Base-by-base conservation (phyloP, 345 rosid genomes). In the Hevea brasiliensis region DNA sequence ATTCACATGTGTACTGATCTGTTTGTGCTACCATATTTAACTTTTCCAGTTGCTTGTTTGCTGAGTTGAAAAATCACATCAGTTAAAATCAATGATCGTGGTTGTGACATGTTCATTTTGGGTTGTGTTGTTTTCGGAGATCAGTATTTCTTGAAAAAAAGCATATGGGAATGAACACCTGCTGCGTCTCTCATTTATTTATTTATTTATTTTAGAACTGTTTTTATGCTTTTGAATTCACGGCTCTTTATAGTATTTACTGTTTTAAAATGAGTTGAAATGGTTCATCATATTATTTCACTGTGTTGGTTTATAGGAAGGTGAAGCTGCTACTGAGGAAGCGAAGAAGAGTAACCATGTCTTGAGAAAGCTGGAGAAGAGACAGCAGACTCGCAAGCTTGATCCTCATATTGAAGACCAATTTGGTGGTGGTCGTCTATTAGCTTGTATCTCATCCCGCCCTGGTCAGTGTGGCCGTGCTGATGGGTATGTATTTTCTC, bases 401-500 rank as follows among this genome's bases (percentile, higher is more conserved):
- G 79, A 76, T 45, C 8, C 79, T 3, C 79, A 70, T 64, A 76
- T 76, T 48, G 79, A 76, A 40, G 79, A 76, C 21, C 79, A 76
- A 35, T 76, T 76, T 63, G 32, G 71, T 8, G 0, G 79, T 47
- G 79, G 79, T 20, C 74, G 79, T 26, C 62, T 76, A 14, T 20
- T 76, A 21, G 79, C 79, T 48, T 76, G 67, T 27, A 76, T 76
- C 29, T 76, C 79, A 24, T 76, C 79, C 35, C 79, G 79, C 7
- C 79, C 79, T 56, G 79, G 79, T 12, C 79, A 76, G 24, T 76
- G 74, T 35, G 79, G 79, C 4, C 79, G 79, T 21, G 74, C 74
- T 56, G 79, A 76, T 23, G 79, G 79, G 79, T 76, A 76, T 70
- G 74, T 55, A 15, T 61, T 10, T 47, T 51, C 3, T 26, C 40